A percentile compares a stretch with the other conserved stretches of the same genome.
Evolutionary conservation across 2,329 filamentous ascomycete species (phyloP).

Genomic region (Fusarium robinianum): DNA sequence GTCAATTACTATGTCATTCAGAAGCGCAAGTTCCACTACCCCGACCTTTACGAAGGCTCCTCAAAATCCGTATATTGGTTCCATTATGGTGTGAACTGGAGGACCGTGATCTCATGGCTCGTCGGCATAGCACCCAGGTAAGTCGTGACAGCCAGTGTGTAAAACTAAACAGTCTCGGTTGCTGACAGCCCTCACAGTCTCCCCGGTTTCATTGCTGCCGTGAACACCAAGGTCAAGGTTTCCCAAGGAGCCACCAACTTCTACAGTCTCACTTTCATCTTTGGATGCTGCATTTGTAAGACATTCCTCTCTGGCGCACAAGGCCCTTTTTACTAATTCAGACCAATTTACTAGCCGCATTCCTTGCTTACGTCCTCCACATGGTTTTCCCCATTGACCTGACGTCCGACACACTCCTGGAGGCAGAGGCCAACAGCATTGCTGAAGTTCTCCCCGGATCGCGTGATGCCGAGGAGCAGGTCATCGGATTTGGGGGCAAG

Average conservation of each 20-base stretch:
- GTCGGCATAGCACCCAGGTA: not conserved
- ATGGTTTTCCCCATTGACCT: not conserved
- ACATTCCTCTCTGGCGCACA: too few relatives aligned
- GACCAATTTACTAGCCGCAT: not conserved
- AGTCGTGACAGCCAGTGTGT: too few relatives aligned
- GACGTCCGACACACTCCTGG: not conserved
- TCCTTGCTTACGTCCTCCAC: not conserved
- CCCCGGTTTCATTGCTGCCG: not conserved
- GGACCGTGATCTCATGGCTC: not conserved
- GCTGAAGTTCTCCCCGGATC: not conserved
- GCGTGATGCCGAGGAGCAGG: not conserved
- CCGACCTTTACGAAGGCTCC: not conserved
- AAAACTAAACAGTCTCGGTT: too few relatives aligned
- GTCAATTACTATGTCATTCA: conserved; percentile 2
- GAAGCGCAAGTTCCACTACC: not conserved
- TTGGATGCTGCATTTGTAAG: conserved; percentile 1
- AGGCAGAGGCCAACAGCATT: not conserved
- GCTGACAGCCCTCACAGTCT: not conserved
- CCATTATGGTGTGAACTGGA: not conserved
- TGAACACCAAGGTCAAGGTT: not conserved
- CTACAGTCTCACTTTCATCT: not conserved
- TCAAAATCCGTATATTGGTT: not conserved
- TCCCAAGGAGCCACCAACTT: not conserved
- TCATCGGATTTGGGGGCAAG: not conserved
- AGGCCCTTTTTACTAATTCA: too few relatives aligned